A percentile compares a stretch with the other conserved stretches of the same genome.
phyloP scores from a whole-genome alignment of 495 filamentous ascomycete genomes.

The Hypoxylon fuscum region DNA sequence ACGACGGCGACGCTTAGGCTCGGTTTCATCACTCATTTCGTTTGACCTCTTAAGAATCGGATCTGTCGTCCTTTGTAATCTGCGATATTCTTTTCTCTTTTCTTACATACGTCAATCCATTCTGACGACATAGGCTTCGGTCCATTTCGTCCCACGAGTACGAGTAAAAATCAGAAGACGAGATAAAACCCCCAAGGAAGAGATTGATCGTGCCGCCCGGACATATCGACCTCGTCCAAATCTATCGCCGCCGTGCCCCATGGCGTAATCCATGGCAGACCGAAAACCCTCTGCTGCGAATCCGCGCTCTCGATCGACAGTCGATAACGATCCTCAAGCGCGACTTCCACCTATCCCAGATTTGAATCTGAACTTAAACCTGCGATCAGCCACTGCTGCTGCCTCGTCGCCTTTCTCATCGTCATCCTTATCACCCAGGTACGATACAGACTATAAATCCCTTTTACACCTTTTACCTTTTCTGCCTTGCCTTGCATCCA shows the following conservation, averaged over 20 bases:
- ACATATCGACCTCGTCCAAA: constrained; percentile 24
- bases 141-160: constrained; percentile 2
- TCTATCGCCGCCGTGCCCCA: constrained; percentile 49
- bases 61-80: too few relatives aligned
- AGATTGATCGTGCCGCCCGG: constrained; percentile 9
- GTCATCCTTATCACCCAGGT: constrained; percentile 39
- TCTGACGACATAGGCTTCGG: constrained; percentile 22
- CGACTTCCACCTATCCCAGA: constrained; percentile 47
- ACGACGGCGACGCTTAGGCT: constrained; percentile 1
- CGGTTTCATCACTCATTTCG: not conserved
- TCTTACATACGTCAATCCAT: constrained; percentile 14
- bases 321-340: constrained; percentile 58
- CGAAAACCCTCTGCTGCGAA: constrained; percentile 58
- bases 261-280: constrained; percentile 69
- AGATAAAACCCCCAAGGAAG: not conserved
- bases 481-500: too few relatives aligned
- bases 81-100: not conserved
- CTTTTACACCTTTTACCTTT: not conserved
- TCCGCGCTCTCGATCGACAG: constrained; percentile 62
- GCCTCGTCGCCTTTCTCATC: constrained; percentile 35
- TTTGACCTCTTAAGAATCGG: too few relatives aligned
- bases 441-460: constrained; percentile 19
- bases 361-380: constrained; percentile 25
- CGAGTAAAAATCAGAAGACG: not conserved
- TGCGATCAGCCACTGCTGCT: constrained; percentile 35